Base-by-base conservation (phyloP, 2,329 filamentous ascomycete genomes). In the Botrytis cinerea region DNA sequence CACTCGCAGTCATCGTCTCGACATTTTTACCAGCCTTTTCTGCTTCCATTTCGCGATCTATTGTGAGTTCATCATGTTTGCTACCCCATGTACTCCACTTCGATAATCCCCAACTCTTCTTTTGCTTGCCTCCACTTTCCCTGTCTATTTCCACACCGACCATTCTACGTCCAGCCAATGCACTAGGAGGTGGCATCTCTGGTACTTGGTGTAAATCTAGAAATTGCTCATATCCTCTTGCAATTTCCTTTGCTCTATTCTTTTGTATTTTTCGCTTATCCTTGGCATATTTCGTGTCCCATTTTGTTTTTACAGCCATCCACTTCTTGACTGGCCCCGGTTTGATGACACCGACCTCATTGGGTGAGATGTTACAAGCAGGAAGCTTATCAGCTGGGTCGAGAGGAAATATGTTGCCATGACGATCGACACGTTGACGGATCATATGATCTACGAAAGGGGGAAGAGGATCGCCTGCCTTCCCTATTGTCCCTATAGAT, bases 71-170 rank as follows among this genome's bases (percentile, higher is more conserved):
- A 80, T 98, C 96, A 80, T 98, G 94, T 80, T 93, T 97, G 63
- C 92, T 95, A 22, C 93, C 94, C 92, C 94, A 97, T 1, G 91
- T 85, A 68, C 90, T 92, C 95, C 95, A 98, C 76, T 98, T 84
- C 3, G 91, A 89, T 81, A 98, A 85, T 12, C 92, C 93, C 82
- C 92, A 89, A 76, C 92, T 94, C 85, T 88, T 91, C 77, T 83
- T 82, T 72, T 81, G 86, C 82, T 86, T 90, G 80, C 87, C 87
- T 78, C 85, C 85, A n/a, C 85, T 81, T 77, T 84, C 77, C 20
- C 40, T 54, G 69, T 84, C 83, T 77, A 84, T 77, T 68, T 84
- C 83, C 74, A 85, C 80, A 66, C 84, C 82, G 51, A 84, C 83
- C 75, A 85, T 86, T 74, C 91, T 87, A 73, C 93, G 86, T 0